Conservation (phyloP, 78 protist species). For the Dictyostelium firmibasis region DNA sequence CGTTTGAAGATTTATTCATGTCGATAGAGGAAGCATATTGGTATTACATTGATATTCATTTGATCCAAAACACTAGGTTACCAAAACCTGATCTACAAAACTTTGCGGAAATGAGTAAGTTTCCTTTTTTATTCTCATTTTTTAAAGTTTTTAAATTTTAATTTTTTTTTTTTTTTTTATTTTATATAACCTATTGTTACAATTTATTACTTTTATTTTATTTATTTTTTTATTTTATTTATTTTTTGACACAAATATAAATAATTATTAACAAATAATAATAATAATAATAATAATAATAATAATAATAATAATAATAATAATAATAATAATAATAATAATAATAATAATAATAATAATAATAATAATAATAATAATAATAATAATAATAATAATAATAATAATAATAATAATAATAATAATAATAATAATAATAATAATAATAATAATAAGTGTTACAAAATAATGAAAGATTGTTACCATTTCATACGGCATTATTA, state of each 20-base stretch:
- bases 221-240: too few species aligned
- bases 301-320: too few species aligned
- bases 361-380: too few species aligned
- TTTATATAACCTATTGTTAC: too few species aligned
- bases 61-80: slow-evolving; percentile 62
- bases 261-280: too few species aligned
- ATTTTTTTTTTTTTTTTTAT: neutral
- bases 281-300: too few species aligned
- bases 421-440: neutral
- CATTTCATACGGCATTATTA: slow-evolving; percentile 66
- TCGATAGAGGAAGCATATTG: slow-evolving; percentile 73
- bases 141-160: neutral
- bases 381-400: too few species aligned
- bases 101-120: slow-evolving; percentile 61
- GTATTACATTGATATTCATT: slow-evolving; percentile 70
- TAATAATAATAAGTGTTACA: slow-evolving; percentile 16
- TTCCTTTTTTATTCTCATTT: neutral
- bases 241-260: too few species aligned
- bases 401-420: neutral
- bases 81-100: slow-evolving; percentile 49
- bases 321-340: too few species aligned
- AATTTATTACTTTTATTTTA: too few species aligned
- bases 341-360: too few species aligned
- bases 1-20: slow-evolving; percentile 77
- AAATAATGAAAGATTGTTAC: slow-evolving; percentile 68